Percentiles rank a stretch among this genome's conserved stretches.
These are phyloP conservation scores for Rhodotorula graminis DNA, from an alignment of 768 basidiomycete genomes.

Conservation along the genomic window DNA sequence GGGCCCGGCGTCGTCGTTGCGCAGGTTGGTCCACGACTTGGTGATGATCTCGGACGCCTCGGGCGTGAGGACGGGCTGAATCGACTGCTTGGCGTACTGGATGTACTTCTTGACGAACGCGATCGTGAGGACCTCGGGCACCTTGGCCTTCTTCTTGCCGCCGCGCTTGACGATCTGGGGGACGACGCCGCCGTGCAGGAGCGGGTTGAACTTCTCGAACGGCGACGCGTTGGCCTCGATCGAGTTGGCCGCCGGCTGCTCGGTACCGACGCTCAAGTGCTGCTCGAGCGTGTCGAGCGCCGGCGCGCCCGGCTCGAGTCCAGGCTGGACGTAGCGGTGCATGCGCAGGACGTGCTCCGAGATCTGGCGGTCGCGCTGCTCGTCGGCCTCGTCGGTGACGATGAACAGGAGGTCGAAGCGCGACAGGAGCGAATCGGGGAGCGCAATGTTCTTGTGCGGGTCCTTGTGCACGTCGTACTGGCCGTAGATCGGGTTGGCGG, in stretches of 20 bases:
- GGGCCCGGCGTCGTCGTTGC: constrained; percentile 85
- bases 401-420: constrained; percentile 98
- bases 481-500: constrained; percentile 97
- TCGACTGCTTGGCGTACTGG: constrained; percentile 88
- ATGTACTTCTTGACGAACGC: constrained; percentile 97
- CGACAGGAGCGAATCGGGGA: constrained; percentile 93
- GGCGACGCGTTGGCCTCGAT: constrained; percentile 50
- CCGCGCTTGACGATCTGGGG: constrained; percentile 55
- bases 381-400: constrained; percentile 96
- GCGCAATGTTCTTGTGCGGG: constrained; percentile 95
- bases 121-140: constrained; percentile 82
- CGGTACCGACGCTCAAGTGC: constrained; percentile 75
- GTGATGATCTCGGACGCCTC: constrained; percentile 93
- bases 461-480: constrained; percentile 99
- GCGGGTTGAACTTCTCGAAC: constrained; percentile 94
- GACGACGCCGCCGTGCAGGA: constrained; percentile 79
- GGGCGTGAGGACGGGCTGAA: constrained; percentile 77
- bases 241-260: constrained; percentile 16
- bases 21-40: constrained; percentile 78
- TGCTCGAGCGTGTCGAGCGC: constrained; percentile 80
- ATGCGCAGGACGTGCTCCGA: constrained; percentile 96
- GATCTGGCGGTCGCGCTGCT: constrained; percentile 83
- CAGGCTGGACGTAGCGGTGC: constrained; percentile 93
- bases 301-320: constrained; percentile 87
- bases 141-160: constrained; percentile 51